Evolutionary conservation across 331 rosid species (phyloP), one percentile per base, ranked within the genome.

Genomic region (Ulmus americana): DNA sequence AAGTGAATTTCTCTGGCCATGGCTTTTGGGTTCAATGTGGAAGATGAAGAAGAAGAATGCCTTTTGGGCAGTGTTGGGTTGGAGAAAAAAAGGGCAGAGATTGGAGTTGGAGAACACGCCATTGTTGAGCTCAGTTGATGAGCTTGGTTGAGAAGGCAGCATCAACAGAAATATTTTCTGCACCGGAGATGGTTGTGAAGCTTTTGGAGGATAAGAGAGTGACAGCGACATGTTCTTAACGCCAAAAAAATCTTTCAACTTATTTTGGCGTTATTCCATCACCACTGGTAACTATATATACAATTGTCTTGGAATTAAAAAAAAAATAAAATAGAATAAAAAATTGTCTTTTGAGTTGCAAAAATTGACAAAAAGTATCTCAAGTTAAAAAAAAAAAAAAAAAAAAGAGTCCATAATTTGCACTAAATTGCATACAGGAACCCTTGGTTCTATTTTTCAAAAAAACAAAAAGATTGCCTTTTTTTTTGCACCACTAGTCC

Each of bases 1-100:
- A 88, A 86, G 84, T 80, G 56, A 65, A 92, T 84, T 46, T 86
- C 91, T 78, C 83, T 92, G 72, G 95, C 73, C 68, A 77, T 65
- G 64, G 88, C 82, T 63, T 80, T 89, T 10, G 87, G 79, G 81
- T 50, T 63, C 46, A 77, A 65, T 14, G 68, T 60, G 52, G 76
- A 65, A 59, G 76, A 20, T 12, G 62, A 43, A 15, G 90, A 12
- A 12, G 90, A 70, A 48, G 77, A 57, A 45, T 81, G 67, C 14
- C 55, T 74, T 72, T 69, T 84, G 55, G 84, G 70, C 53, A 78
- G 59, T 28, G 77, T 53, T 40, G 83, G 71, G 49, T 72, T 84
- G 51, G 86, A 7, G 52, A 88, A 83, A 45, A 84, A 63, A 61
- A 92, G 75, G 46, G 82, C 77, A 67, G 86, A 83, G 53, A 86